Conservation (phyloP, 345 rosid species). For the Combretum micranthum region DNA sequence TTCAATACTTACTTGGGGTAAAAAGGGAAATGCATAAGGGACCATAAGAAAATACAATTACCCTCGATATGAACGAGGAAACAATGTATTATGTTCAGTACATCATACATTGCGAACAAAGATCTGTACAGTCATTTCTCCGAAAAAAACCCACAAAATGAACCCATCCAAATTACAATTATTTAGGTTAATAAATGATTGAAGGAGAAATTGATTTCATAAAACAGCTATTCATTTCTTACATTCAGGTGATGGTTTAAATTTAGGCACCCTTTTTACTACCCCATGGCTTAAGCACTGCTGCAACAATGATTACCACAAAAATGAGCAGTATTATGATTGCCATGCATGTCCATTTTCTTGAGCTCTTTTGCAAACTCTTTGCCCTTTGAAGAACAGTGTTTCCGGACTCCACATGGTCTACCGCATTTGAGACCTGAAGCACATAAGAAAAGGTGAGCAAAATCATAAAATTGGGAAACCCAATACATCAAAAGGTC, state of each 20-base stretch:
- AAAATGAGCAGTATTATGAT: slow-evolving; percentile 77
- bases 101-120: no score
- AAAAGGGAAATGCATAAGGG: no score
- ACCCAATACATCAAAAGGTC: no score
- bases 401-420: slow-evolving; percentile 87
- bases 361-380: slow-evolving; percentile 60
- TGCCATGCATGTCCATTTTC: slow-evolving; percentile 95
- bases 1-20: no score
- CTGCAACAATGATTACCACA: slow-evolving; percentile 51
- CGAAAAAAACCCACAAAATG: no score
- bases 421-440: slow-evolving; percentile 86
- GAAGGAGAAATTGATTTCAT: no score
- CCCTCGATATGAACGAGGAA: no score
- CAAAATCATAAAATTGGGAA: neutral
- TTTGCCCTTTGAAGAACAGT: slow-evolving; percentile 62
- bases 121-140: no score
- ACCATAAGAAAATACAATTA: no score
- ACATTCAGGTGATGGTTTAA: neutral
- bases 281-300: slow-evolving; percentile 76
- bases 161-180: no score
- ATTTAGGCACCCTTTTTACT: slow-evolving; percentile 60
- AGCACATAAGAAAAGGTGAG: neutral
- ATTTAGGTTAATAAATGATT: no score
- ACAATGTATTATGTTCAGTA: no score
- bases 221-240: neutral